phyloP scores from a whole-genome alignment of 192 early-diverging fungal species.

The Podila verticillata region DNA sequence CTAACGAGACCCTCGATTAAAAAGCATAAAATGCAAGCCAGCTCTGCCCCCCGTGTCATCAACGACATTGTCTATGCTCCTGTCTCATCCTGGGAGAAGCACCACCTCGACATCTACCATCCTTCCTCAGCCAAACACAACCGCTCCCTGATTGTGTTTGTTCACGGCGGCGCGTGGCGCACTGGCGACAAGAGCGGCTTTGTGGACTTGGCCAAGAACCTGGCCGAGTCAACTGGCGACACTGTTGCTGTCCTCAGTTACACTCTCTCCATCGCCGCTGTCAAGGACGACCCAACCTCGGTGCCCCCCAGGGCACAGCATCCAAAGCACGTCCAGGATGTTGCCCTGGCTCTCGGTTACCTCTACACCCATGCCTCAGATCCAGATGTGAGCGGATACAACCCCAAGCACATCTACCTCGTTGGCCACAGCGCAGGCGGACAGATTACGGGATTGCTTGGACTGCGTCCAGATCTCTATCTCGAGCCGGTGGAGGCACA shows the following conservation, averaged over 20 bases:
- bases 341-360: conserved; percentile 63
- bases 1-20: no score
- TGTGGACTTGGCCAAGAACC: conserved; percentile 53
- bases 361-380: conserved; percentile 23
- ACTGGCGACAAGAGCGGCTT: conserved; percentile 78
- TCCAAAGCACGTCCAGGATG: conserved; percentile 78
- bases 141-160: conserved; percentile 70
- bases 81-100: conserved; percentile 52
- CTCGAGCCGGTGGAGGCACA: conserved; percentile 21
- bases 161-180: conserved; percentile 92
- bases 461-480: conserved; percentile 57
- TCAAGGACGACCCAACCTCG: conserved; percentile 36
- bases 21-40: background rate
- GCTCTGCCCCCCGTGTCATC: background rate
- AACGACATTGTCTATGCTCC: conserved; percentile 41
- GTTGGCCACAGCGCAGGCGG: conserved; percentile 86
- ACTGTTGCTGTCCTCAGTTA: conserved; percentile 82
- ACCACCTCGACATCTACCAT: conserved; percentile 72
- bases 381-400: conserved; percentile 33
- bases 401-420: conserved; percentile 57
- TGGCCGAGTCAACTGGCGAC: conserved; percentile 56
- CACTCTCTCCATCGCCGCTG: conserved; percentile 59
- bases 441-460: conserved; percentile 71
- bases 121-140: conserved; percentile 16
- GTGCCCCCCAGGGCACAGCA: conserved; percentile 57